These are phyloP conservation scores for Ophiocordyceps sinensis DNA, from an alignment of 2,329 filamentous ascomycete species.

Conservation along the genomic window DNA sequence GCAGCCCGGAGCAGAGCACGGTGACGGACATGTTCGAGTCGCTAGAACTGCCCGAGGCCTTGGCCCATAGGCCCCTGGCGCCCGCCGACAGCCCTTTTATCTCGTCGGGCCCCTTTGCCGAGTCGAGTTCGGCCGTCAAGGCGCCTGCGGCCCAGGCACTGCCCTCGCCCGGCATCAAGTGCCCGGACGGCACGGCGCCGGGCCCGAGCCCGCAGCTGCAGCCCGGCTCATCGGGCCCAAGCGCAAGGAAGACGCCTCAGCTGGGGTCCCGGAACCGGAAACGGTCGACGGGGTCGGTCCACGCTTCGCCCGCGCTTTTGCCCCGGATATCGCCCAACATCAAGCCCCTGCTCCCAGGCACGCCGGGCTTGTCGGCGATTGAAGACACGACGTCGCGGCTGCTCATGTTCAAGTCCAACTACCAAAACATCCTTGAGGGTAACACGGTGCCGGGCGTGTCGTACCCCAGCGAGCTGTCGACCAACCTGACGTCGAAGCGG, in stretches of 20 bases:
- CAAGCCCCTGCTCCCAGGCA: slow-evolving; percentile 67
- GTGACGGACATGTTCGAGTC: slow-evolving; percentile 40
- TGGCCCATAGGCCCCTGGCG: slow-evolving; percentile 15
- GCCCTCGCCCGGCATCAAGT: slow-evolving; percentile 33
- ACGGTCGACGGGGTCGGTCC: slow-evolving; percentile 56
- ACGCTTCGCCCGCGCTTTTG: slow-evolving; percentile 74
- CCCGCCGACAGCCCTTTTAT: slow-evolving; percentile 28
- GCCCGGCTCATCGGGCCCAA: slow-evolving; percentile 32
- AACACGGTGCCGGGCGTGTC: slow-evolving; percentile 80
- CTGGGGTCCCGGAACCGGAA: slow-evolving; percentile 51
- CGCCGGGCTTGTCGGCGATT: slow-evolving; percentile 33
- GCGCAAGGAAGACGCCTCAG: slow-evolving; percentile 38
- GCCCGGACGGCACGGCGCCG: slow-evolving; percentile 32
- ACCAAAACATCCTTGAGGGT: slow-evolving; percentile 92
- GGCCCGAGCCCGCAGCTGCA: slow-evolving; percentile 50
- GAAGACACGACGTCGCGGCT: slow-evolving; percentile 56
- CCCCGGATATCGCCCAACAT: slow-evolving; percentile 91
- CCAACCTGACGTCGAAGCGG: slow-evolving; percentile 87
- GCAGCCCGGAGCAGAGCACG: slow-evolving; percentile 24
- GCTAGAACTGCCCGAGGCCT: slow-evolving; percentile 60
- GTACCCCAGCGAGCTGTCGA: slow-evolving; percentile 82
- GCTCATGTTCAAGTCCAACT: slow-evolving; percentile 89
- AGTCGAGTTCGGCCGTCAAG: slow-evolving; percentile 29
- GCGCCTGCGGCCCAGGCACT: slow-evolving; percentile 34
- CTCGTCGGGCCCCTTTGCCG: slow-evolving; percentile 19